phyloP scores from a whole-genome alignment of 2,329 filamentous ascomycete genomes.

The Mycocentrospora acerina region DNA sequence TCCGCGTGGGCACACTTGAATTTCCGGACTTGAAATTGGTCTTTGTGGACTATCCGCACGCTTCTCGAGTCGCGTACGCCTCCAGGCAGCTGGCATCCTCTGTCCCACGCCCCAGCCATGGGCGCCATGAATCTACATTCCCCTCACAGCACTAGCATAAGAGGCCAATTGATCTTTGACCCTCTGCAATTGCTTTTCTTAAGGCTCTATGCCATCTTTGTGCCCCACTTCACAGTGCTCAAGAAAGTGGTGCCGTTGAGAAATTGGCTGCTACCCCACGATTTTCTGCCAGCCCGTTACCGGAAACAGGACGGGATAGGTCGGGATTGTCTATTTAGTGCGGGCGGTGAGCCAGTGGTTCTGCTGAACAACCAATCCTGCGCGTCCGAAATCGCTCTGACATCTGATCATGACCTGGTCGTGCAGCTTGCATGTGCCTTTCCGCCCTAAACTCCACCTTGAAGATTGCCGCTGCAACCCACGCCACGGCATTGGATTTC shows the following conservation, averaged over 20 bases:
- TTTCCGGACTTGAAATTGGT: slow-evolving; percentile 17
- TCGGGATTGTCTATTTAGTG: slow-evolving; percentile 14
- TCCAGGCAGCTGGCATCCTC: slow-evolving; percentile 22
- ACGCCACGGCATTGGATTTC: slow-evolving; percentile 29
- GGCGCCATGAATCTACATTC: slow-evolving; percentile 18
- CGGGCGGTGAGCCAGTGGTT: slow-evolving; percentile 28
- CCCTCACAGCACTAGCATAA: slow-evolving; percentile 4
- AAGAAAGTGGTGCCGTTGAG: slow-evolving; percentile 28
- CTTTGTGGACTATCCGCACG: slow-evolving; percentile 22
- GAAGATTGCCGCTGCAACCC: slow-evolving; percentile 36
- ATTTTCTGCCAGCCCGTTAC: slow-evolving; percentile 37
- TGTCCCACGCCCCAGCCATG: slow-evolving; percentile 11
- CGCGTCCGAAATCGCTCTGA: slow-evolving; percentile 34
- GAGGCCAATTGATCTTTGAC: slow-evolving; percentile 15
- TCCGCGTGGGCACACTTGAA: slow-evolving; percentile 18
- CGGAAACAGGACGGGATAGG: slow-evolving; percentile 20
- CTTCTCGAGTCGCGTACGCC: slow-evolving; percentile 10
- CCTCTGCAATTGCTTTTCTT: not conserved
- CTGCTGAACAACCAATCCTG: slow-evolving; percentile 24
- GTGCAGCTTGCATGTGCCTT: slow-evolving; percentile 28
- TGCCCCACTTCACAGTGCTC: no score
- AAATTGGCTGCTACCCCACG: slow-evolving; percentile 41
- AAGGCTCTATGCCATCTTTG: not conserved
- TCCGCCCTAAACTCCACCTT: slow-evolving; percentile 33
- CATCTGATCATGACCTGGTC: slow-evolving; percentile 21